Evolutionary conservation across 768 basidiomycete species (phyloP).

Genomic region (Fomitopsis serialis): DNA sequence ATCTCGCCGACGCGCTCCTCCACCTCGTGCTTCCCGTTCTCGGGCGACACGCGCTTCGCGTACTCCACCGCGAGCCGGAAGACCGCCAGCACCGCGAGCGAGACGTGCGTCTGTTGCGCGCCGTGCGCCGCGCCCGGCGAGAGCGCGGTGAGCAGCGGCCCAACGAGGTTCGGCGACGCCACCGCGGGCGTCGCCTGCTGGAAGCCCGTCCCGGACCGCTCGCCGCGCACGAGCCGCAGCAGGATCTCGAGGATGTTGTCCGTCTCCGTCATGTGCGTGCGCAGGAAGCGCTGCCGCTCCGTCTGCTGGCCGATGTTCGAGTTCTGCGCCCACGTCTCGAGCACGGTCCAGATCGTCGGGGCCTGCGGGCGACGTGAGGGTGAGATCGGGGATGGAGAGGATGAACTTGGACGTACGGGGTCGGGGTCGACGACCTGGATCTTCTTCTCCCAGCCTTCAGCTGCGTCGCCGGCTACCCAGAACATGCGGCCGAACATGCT

Average conservation of each 20-base stretch:
- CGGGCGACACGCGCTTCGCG: constrained; percentile 63
- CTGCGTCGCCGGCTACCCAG: constrained; percentile 77
- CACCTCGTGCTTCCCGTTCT: constrained; percentile 64
- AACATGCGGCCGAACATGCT: constrained; percentile 87
- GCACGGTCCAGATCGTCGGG: constrained; percentile 85
- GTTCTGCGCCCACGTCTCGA: constrained; percentile 86
- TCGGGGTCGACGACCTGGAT: constrained; percentile 92
- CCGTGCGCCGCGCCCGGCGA: constrained; percentile 75
- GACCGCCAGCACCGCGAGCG: constrained; percentile 87
- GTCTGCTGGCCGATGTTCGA: constrained; percentile 69
- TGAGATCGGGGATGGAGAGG: neutral
- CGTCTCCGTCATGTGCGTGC: constrained; percentile 79
- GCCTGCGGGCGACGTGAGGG: constrained; percentile 44
- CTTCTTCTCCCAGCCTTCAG: constrained; percentile 94
- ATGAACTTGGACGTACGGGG: constrained; percentile 60
- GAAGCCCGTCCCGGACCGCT: constrained; percentile 62
- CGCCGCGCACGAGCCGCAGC: constrained; percentile 86
- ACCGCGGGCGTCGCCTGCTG: constrained; percentile 58
- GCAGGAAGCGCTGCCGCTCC: constrained; percentile 84
- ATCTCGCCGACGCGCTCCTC: constrained; percentile 84
- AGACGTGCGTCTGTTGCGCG: constrained; percentile 89
- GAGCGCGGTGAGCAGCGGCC: constrained; percentile 66
- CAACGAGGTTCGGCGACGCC: constrained; percentile 58
- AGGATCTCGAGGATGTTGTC: constrained; percentile 93
- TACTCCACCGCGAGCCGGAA: constrained; percentile 82